Percentiles rank a stretch among this genome's conserved stretches.
Evolutionary conservation across 2,329 filamentous ascomycete species (phyloP).

Genomic region (Emmonsiellopsis sp.): DNA sequence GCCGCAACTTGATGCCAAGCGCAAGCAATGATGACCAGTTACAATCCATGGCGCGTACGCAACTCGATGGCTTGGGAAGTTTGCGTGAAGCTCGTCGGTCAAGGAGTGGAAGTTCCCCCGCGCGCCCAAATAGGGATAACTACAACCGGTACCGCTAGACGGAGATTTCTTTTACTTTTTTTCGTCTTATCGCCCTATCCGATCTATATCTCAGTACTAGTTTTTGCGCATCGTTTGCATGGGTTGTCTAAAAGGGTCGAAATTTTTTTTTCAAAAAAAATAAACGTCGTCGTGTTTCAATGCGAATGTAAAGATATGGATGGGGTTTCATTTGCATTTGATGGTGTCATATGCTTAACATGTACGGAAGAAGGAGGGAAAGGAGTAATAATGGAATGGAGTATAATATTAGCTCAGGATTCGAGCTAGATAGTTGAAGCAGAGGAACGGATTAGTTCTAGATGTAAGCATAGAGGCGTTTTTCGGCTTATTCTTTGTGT

Average conservation of each 20-base stretch:
- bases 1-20: conserved; percentile 17
- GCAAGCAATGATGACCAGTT: conserved; percentile 11
- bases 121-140: conserved; percentile 16
- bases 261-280: no score
- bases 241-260: no score
- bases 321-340: background rate
- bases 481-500: no score
- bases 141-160: conserved; percentile 14
- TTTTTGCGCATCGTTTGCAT: no score
- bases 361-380: background rate
- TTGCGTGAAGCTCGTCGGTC: background rate
- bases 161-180: conserved; percentile 1
- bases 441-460: no score
- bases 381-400: background rate
- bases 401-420: background rate
- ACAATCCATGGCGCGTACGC: background rate
- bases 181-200: background rate
- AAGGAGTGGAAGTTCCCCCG: conserved; percentile 19
- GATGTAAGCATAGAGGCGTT: no score
- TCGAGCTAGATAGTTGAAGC: no score
- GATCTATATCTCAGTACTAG: background rate
- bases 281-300: no score
- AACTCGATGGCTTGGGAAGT: conserved; percentile 2
- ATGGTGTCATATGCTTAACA: background rate
- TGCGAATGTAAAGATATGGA: background rate